These are phyloP conservation scores for Lyophyllum atratum DNA, from an alignment of 768 basidiomycete species.

Conservation along the genomic window DNA sequence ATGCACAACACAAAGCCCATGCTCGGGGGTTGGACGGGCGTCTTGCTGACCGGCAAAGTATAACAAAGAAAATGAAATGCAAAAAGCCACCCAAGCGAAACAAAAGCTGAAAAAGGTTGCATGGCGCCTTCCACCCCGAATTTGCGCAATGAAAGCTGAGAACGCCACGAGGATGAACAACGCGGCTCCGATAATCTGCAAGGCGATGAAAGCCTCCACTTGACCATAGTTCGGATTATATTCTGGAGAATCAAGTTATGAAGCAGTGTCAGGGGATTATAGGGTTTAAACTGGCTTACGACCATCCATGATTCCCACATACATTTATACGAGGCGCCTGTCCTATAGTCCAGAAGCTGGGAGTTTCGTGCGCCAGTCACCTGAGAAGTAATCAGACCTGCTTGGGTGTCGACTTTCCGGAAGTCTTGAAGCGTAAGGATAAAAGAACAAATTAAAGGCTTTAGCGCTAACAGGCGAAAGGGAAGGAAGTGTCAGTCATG, in stretches of 20 bases:
- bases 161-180: slow-evolving; percentile 26
- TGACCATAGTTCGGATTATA: neutral
- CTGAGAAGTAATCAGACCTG: slow-evolving; percentile 3
- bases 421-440: slow-evolving; percentile 5
- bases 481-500: neutral
- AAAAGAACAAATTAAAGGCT: neutral
- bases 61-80: slow-evolving; percentile 34
- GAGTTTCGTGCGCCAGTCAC: slow-evolving; percentile 1
- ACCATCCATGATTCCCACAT: slow-evolving; percentile 1
- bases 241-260: neutral
- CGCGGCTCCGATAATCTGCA: slow-evolving; percentile 29
- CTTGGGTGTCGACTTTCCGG: slow-evolving; percentile 5
- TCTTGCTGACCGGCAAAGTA: slow-evolving; percentile 33
- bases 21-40: slow-evolving; percentile 15
- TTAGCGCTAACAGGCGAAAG: neutral
- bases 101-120: slow-evolving; percentile 38
- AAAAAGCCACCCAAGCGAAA: slow-evolving; percentile 35
- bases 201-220: slow-evolving; percentile 28
- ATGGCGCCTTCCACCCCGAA: slow-evolving; percentile 25
- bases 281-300: slow-evolving; percentile 4
- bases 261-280: neutral
- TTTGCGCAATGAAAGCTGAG: slow-evolving; percentile 27
- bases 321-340: neutral
- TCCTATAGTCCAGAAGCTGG: neutral
- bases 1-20: slow-evolving; percentile 29